Evolutionary conservation across 257 asterid genomes (phyloP), one percentile per base, ranked within the genome.

Genomic region (Capsicum chinense): DNA sequence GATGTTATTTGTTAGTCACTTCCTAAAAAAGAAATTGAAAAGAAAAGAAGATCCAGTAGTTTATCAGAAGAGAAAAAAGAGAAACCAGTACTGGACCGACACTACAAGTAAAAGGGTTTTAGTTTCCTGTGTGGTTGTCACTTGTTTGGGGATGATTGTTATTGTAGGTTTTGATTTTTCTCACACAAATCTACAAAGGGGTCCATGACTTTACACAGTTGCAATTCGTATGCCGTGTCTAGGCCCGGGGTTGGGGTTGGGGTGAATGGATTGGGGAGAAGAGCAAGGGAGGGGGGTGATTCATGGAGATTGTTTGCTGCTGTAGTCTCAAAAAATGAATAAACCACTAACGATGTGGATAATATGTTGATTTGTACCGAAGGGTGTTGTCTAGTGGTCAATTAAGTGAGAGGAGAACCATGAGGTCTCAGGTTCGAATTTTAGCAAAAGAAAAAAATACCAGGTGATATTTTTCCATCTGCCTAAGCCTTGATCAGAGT

Each of bases 1-100:
- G 60, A 73, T 68, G 52, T 39, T 7, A 39, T 68, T 48, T 48
- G 80, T 48, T 48, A 73, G 6, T 73, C 80, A 73, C 80, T 73
- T 19, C 80, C 60, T 73, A 73, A 48, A 48, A 37, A 12, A 19
- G 0, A 73, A 73, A 73, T 73, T 5, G 0, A 21, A 73, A 47
- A 7, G 44, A 73, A 73, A 48, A 48, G 44, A 13, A 68, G 48
- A 15, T 68, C 52, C 78, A 68, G 78, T 68, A 68, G 15, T 7
- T 68, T 39, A 68, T 39, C 8, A 2, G 12, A 67, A 68, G 33
- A 14, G 5, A n/a, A 59, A 59, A n/a, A 59, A 7, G 33, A 59
- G 44, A 64, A 26, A 16, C 47, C n/a, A 35, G 74, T 7, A 67
- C 19, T 35, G 74, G 35, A 35, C 74, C 9, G 48, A 66, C 11